Conservation (phyloP, 371 early-diverging fungal species). For the Syncephalastrum racemosum region DNA sequence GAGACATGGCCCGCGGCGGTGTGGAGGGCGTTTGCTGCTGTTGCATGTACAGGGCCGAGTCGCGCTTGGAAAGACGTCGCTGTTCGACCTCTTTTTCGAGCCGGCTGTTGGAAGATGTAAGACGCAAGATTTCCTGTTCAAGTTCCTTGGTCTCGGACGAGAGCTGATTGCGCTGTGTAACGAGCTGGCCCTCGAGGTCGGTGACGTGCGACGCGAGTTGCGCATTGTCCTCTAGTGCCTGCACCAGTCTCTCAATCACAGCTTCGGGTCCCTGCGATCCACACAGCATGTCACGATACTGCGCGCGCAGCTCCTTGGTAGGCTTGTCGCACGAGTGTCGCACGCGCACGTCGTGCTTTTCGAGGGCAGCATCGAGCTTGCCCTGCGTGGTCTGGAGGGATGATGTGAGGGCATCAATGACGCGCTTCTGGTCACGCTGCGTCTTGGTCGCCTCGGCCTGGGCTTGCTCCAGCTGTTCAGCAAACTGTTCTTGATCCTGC, state of each 20-base stretch:
- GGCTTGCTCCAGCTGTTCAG: slow-evolving; percentile 6
- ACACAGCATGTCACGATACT: no score
- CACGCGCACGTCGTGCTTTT: neutral
- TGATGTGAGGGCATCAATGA: slow-evolving; percentile 5
- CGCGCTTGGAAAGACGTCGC: neutral
- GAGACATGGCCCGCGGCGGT: slow-evolving; percentile 36
- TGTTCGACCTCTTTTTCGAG: slow-evolving; percentile 50
- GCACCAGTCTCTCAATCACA: slow-evolving; percentile 16
- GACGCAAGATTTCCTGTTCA: slow-evolving; percentile 38
- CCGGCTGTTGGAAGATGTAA: slow-evolving; percentile 41
- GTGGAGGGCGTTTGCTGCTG: slow-evolving; percentile 18
- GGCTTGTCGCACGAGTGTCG: no score
- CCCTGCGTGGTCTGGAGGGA: slow-evolving; percentile 2
- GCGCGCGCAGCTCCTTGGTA: no score
- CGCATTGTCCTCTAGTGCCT: slow-evolving; percentile 35
- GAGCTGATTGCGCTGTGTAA: slow-evolving; percentile 31
- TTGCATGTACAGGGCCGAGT: neutral
- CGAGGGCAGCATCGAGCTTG: slow-evolving; percentile 2
- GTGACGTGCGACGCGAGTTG: slow-evolving; percentile 35
- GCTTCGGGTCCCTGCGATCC: slow-evolving; percentile 16
- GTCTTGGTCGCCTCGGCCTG: slow-evolving; percentile 1
- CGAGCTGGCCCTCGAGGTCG: slow-evolving; percentile 39
- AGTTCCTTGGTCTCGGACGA: slow-evolving; percentile 40
- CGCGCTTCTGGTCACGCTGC: slow-evolving; percentile 5
- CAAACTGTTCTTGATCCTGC: slow-evolving; percentile 3